Evolutionary conservation across 2,329 filamentous ascomycete species (phyloP).

Genomic region (Cercospora sp.): DNA sequence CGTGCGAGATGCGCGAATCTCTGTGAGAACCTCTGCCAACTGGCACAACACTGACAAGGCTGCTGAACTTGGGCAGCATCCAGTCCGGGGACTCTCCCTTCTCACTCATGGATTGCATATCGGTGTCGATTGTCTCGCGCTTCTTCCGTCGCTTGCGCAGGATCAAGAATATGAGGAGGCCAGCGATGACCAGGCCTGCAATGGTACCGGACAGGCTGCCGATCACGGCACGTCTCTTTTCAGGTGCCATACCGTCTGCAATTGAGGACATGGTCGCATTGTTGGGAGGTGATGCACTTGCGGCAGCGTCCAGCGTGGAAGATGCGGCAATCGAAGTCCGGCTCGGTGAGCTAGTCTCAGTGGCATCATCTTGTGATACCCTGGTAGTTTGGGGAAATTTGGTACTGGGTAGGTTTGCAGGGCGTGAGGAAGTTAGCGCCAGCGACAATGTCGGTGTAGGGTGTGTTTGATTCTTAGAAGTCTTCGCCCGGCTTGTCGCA

Average conservation of each 20-base stretch:
- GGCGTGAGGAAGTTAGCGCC: constrained; percentile 4
- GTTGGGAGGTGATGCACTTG: constrained; percentile 1
- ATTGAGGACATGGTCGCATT: constrained; percentile 17
- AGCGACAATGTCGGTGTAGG: not conserved
- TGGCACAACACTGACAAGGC: constrained; percentile 6
- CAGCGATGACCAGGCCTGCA: constrained; percentile 34
- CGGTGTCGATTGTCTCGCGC: constrained; percentile 15
- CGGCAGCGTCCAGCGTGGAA: not conserved
- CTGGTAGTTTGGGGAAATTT: constrained; percentile 10
- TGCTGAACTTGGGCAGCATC: constrained; percentile 12
- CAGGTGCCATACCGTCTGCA: constrained; percentile 7
- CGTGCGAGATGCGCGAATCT: constrained; percentile 10
- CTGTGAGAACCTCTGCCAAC: constrained; percentile 16
- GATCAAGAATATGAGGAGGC: constrained; percentile 31
- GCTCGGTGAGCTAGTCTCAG: not conserved
- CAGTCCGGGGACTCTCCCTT: constrained; percentile 15
- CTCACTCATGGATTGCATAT: constrained; percentile 17
- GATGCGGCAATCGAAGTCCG: not conserved
- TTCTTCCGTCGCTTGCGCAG: constrained; percentile 29
- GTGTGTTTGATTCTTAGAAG: not conserved
- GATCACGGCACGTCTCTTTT: constrained; percentile 33
- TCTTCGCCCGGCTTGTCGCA: not conserved
- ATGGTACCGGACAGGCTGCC: constrained; percentile 37
- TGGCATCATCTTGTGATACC: not conserved
- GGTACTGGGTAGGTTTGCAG: constrained; percentile 7